These are phyloP conservation scores for Russula olivacea DNA, from an alignment of 768 basidiomycete species.

Conservation along the genomic window DNA sequence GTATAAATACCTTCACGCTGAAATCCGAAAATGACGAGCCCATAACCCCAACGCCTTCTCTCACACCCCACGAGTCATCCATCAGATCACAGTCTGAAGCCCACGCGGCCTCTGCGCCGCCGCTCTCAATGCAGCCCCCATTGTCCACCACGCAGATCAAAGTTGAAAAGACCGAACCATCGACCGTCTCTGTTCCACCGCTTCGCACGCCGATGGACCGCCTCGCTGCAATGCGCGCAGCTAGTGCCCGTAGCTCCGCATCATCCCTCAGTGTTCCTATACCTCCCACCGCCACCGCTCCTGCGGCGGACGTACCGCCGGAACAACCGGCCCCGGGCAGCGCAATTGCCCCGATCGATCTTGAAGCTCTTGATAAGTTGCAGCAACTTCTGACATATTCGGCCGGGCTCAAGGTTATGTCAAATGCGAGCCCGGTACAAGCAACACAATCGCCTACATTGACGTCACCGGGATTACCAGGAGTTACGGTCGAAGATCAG, in stretches of 20 bases:
- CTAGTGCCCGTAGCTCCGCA: neutral
- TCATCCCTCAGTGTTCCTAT: neutral
- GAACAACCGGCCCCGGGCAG: neutral
- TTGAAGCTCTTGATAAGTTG: constrained; percentile 14
- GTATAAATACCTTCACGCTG: neutral
- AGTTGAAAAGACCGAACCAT: neutral
- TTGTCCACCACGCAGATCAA: constrained; percentile 1
- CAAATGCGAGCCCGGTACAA: neutral
- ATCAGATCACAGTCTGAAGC: neutral
- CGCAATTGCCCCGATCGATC: constrained; percentile 4
- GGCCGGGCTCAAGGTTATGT: constrained; percentile 1
- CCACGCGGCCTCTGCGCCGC: neutral
- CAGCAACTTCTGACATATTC: constrained; percentile 12
- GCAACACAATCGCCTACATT: neutral
- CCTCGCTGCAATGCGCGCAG: constrained; percentile 7
- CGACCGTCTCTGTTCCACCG: neutral
- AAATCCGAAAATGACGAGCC: neutral
- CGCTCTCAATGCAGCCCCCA: neutral
- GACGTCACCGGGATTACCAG: neutral
- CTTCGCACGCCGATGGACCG: constrained; percentile 6
- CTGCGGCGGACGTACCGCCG: neutral
- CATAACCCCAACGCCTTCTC: constrained; percentile 8
- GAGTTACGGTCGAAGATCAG: neutral
- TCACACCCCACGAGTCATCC: constrained; percentile 5
- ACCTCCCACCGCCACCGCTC: neutral